Conservation (phyloP, 108 stramenopile genomes). For the Nitzschia putrida region DNA sequence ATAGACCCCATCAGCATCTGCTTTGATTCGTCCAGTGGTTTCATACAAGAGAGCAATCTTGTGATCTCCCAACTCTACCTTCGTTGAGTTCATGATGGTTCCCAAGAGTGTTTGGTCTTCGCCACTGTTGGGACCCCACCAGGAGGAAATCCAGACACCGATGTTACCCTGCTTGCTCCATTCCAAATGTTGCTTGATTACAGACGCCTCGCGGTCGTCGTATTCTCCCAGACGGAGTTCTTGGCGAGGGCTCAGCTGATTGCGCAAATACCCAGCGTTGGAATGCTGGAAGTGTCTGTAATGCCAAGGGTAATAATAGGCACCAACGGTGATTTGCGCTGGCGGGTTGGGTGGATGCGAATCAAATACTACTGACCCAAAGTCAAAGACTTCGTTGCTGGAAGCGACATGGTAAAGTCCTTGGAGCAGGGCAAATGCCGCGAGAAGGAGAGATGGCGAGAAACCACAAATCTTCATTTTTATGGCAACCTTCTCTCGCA, state of each 20-base stretch:
- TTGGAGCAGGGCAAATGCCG: too few relatives aligned
- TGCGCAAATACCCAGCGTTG: conserved; percentile 22
- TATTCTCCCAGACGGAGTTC: conserved; percentile 35
- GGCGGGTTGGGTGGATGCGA: conserved; percentile 2
- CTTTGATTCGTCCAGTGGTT: conserved; percentile 27
- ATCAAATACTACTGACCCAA: too few relatives aligned
- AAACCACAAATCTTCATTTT: too few relatives aligned
- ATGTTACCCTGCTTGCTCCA: too few relatives aligned
- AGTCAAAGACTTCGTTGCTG: too few relatives aligned
- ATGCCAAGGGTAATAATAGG: conserved; percentile 47
- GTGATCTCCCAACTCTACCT: conserved; percentile 21
- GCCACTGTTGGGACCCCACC: conserved; percentile 24
- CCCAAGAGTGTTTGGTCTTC: conserved; percentile 31
- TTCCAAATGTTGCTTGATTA: conserved; percentile 26
- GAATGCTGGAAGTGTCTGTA: conserved; percentile 32
- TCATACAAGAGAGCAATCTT: conserved; percentile 50
- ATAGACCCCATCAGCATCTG: not conserved
- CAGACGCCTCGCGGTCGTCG: conserved; percentile 9
- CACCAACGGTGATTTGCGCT: conserved; percentile 16
- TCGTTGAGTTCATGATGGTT: conserved; percentile 26
- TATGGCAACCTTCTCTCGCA: too few relatives aligned
- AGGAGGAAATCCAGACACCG: conserved; percentile 31
- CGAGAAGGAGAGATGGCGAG: too few relatives aligned
- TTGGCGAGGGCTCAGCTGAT: conserved; percentile 24
- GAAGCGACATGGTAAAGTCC: too few relatives aligned